phyloP scores from a whole-genome alignment of 176 grass and related monocot species.

The Alloteropsis semialata region DNA sequence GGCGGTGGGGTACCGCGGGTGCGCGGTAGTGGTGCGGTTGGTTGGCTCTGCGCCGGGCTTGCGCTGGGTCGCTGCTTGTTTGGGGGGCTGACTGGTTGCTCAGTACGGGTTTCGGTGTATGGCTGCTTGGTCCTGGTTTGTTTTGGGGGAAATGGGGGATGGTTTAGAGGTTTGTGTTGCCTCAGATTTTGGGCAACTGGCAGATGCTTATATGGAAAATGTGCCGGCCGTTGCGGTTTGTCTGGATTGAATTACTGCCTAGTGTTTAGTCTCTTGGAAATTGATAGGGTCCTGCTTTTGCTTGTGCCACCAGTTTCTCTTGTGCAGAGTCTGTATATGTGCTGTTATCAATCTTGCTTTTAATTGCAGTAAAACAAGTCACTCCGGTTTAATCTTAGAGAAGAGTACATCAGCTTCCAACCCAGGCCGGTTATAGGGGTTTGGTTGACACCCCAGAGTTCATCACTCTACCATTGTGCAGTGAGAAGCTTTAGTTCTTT shows the following conservation, averaged over 20 bases:
- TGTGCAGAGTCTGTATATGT: background rate
- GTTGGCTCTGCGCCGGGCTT: background rate
- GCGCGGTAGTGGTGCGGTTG: background rate
- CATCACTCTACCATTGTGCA: background rate
- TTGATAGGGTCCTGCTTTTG: background rate
- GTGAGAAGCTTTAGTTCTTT: background rate
- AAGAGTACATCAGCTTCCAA: background rate
- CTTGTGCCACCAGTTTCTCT: background rate
- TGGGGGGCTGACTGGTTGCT: background rate
- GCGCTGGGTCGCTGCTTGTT: background rate
- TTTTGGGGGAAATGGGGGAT: background rate
- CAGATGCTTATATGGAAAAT: background rate
- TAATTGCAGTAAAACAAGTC: background rate
- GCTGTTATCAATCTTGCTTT: background rate
- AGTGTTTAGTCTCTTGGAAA: background rate
- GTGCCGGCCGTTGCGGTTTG: background rate
- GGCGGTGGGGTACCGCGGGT: background rate
- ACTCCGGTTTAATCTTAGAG: background rate
- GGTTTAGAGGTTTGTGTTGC: background rate
- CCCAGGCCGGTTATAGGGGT: background rate
- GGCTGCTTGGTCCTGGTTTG: background rate
- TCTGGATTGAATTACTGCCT: background rate
- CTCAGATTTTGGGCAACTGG: background rate
- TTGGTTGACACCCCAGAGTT: background rate
- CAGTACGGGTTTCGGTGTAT: background rate